A percentile compares a stretch with the other conserved stretches of the same genome.
Conservation (phyloP, 192 early-diverging fungal species). For the Entomortierella lignicola region DNA sequence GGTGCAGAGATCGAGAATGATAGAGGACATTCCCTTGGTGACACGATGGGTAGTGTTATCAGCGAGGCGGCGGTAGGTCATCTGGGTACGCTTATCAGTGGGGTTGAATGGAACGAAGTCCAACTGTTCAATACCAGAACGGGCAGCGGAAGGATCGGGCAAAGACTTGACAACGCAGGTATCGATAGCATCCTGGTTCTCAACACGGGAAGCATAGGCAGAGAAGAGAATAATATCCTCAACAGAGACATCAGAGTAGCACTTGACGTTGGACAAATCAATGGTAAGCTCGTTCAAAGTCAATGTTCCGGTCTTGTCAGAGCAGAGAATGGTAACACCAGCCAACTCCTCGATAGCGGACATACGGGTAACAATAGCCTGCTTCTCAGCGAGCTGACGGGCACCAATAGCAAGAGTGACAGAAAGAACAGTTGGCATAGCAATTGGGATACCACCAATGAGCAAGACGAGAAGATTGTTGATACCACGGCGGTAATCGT, state of each 20-base stretch:
- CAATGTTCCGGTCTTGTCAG: conserved; percentile 96
- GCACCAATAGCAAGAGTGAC: conserved; percentile 85
- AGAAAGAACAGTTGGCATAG: conserved; percentile 80
- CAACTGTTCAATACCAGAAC: conserved; percentile 73
- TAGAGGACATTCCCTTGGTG: conserved; percentile 81
- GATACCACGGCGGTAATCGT: conserved; percentile 79
- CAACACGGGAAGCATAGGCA: conserved; percentile 80
- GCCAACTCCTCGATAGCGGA: conserved; percentile 85
- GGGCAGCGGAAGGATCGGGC: conserved; percentile 64
- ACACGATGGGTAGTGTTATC: conserved; percentile 75
- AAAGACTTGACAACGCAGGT: conserved; percentile 77
- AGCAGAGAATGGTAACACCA: conserved; percentile 87
- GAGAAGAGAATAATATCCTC: conserved; percentile 75
- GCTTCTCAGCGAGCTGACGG: conserved; percentile 84
- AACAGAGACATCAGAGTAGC: conserved; percentile 70
- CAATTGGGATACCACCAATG: conserved; percentile 87
- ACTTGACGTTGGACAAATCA: conserved; percentile 74
- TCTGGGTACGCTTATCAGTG: conserved; percentile 81
- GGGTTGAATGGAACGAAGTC: conserved; percentile 82
- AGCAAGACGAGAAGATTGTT: conserved; percentile 83
- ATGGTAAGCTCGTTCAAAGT: conserved; percentile 88
- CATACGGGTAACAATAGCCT: conserved; percentile 85
- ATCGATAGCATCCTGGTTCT: conserved; percentile 88
- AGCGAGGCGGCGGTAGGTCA: conserved; percentile 72
- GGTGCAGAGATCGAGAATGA: conserved; percentile 77